A percentile compares a stretch with the other conserved stretches of the same genome.
Evolutionary conservation across 192 early-diverging fungal genomes (phyloP).

Genomic region (Linnemannia zychae): DNA sequence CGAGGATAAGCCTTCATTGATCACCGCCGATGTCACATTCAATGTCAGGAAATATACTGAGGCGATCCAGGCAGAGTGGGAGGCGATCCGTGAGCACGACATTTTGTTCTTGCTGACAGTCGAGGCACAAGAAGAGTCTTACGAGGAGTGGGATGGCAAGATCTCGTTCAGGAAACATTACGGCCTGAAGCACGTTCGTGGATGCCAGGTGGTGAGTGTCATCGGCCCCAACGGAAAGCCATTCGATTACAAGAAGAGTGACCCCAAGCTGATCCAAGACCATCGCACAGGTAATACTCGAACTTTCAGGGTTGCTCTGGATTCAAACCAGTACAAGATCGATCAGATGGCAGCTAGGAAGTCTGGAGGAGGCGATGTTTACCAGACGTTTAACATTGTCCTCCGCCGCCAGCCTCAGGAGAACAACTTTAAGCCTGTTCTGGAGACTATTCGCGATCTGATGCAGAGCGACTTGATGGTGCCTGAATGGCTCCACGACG

Average conservation of each 20-base stretch:
- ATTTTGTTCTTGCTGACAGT: slow-evolving; percentile 90
- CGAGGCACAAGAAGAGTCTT: slow-evolving; percentile 63
- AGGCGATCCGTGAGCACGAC: slow-evolving; percentile 84
- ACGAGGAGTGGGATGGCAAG: slow-evolving; percentile 59
- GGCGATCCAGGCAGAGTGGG: slow-evolving; percentile 90
- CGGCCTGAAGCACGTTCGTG: slow-evolving; percentile 87
- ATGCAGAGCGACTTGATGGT: slow-evolving; percentile 87
- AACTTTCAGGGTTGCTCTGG: slow-evolving; percentile 83
- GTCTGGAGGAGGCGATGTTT: slow-evolving; percentile 74
- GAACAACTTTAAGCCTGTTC: slow-evolving; percentile 94
- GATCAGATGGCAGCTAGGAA: slow-evolving; percentile 66
- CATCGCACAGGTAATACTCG: slow-evolving; percentile 63
- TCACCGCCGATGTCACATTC: slow-evolving; percentile 86
- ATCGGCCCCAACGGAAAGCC: slow-evolving; percentile 80
- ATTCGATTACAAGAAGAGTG: slow-evolving; percentile 50
- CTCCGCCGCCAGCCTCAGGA: slow-evolving; percentile 89
- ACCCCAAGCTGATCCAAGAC: slow-evolving; percentile 54
- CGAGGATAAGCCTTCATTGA: slow-evolving; percentile 75
- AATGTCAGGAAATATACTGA: slow-evolving; percentile 77
- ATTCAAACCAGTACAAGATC: slow-evolving; percentile 87
- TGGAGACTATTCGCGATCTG: slow-evolving; percentile 92
- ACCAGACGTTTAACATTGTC: slow-evolving; percentile 90
- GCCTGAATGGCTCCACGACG: slow-evolving; percentile 92
- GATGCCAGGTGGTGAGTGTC: slow-evolving; percentile 86
- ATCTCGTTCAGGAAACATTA: slow-evolving; percentile 71